A percentile compares a stretch with the other conserved stretches of the same genome.
Conservation (phyloP, 345 rosid species). For the Ceriops tagal region DNA sequence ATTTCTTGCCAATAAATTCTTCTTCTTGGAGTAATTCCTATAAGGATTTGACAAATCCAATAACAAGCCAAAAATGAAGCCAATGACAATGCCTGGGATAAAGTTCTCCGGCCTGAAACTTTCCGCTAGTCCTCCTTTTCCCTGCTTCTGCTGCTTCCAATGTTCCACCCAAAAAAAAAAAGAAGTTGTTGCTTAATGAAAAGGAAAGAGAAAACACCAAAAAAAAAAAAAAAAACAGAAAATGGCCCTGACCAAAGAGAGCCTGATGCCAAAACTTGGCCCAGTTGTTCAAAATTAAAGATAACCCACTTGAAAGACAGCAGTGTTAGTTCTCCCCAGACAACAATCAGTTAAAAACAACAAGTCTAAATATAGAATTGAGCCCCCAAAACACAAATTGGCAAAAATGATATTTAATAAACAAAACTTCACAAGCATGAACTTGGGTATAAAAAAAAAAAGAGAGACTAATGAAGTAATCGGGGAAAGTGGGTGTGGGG, state of each 20-base stretch:
- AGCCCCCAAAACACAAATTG: not conserved
- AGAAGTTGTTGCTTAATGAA: not conserved
- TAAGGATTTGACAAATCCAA: conserved; percentile 61
- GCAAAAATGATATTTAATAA: not conserved
- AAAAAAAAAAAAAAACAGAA: not conserved
- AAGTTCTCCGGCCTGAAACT: conserved; percentile 77
- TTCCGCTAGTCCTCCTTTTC: conserved; percentile 43
- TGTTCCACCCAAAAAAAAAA: not conserved
- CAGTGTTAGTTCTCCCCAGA: not conserved
- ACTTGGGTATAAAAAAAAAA: not conserved
- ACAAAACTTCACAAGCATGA: not conserved
- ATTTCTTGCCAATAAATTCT: conserved; percentile 56
- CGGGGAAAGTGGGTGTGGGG: too few species aligned
- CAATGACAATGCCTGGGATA: conserved; percentile 74
- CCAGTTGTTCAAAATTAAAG: not conserved
- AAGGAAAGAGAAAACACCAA: not conserved
- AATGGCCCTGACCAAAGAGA: not conserved
- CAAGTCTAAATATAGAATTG: not conserved
- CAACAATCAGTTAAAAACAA: not conserved
- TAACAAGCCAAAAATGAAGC: conserved; percentile 77
- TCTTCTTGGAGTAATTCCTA: conserved; percentile 42
- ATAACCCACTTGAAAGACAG: not conserved
- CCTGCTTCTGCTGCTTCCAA: conserved; percentile 47
- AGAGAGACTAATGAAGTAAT: not conserved
- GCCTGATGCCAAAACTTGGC: not conserved